phyloP scores from a whole-genome alignment of 768 basidiomycete genomes.

The Brasilioporus rufonigricans region DNA sequence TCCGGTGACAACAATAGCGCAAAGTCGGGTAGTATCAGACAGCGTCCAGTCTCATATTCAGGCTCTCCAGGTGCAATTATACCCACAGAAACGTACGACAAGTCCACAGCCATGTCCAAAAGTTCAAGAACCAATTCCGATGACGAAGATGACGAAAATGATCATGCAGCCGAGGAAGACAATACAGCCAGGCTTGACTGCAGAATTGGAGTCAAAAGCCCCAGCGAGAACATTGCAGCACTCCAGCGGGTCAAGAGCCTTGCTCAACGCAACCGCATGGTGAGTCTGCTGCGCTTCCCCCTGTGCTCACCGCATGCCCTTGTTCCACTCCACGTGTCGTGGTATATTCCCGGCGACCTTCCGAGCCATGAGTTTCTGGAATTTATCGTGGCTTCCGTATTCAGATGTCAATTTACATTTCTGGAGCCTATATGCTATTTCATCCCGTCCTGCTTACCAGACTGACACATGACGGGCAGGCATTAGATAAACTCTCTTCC shows the following conservation, averaged over 20 bases:
- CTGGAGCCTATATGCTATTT: slow-evolving; percentile 21
- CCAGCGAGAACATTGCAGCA: slow-evolving; percentile 56
- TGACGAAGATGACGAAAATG: slow-evolving; percentile 49
- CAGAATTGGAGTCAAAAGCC: slow-evolving; percentile 34
- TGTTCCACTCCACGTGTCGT: slow-evolving; percentile 31
- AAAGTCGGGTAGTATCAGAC: slow-evolving; percentile 39
- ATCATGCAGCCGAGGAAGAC: slow-evolving; percentile 58
- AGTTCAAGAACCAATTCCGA: slow-evolving; percentile 34
- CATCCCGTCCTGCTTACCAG: not conserved
- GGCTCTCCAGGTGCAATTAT: slow-evolving; percentile 33
- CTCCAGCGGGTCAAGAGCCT: slow-evolving; percentile 69
- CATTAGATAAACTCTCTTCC: slow-evolving; percentile 65
- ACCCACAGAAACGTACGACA: slow-evolving; percentile 41
- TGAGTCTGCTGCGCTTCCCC: slow-evolving; percentile 36
- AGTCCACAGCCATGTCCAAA: slow-evolving; percentile 26
- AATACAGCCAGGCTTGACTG: slow-evolving; percentile 54
- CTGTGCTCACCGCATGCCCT: slow-evolving; percentile 26
- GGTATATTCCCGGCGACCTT: slow-evolving; percentile 21
- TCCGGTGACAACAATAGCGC: slow-evolving; percentile 56
- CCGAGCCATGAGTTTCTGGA: not conserved
- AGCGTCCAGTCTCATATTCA: slow-evolving; percentile 30
- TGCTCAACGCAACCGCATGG: slow-evolving; percentile 71
- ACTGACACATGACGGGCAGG: slow-evolving; percentile 36
- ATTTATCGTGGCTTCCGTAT: slow-evolving; percentile 5
- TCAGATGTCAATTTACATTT: slow-evolving; percentile 3